Evolutionary conservation across 306 rosid species (phyloP), one percentile per base, ranked within the genome.

Genomic region (Gastrolobium bilobum): DNA sequence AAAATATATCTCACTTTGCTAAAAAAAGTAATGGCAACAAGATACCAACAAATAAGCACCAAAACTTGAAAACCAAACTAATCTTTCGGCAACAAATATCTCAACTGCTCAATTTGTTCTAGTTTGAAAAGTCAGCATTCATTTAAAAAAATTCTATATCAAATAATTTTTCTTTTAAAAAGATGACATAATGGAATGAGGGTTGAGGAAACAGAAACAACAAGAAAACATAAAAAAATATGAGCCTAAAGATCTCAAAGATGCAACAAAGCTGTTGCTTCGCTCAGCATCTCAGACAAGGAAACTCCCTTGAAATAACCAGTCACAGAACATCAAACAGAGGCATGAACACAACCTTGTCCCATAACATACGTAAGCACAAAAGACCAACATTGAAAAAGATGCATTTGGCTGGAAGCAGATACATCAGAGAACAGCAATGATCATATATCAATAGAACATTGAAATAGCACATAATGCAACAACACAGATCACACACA

Each of bases 301-400:
- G 35, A 51, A 64, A 52, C 30, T 76, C 40, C 80, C 42, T 52
- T 29, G 8, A 51, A 62, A 64, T 76, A 64, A 75, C 52, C 56
- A 76, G 39, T 51, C 43, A 26, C 54, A 64, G 66, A 64, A 51
- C 44, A 63, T 43, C 53, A 63, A 26, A 64, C 26, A 7, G 44
- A 11, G 53, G 26, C 13, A 10, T 34, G 13, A 50, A 26, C 40
- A 51, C 44, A 38, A 51, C 43, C 34, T 38, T 26, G 37, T 26
- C 54, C 54, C 51, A 38, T 38, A 11, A 56, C 9, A 73, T 54
- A 13, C 40, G 6, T 76, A 76, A 34, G 72, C 51, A 62, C 80
- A 48, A 47, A 75, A 61, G 71, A 61, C n/a, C 46, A 44, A 31
- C 43, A n/a, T 64, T 51, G 34, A 39, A 38, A 76, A 50, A 10